These are phyloP conservation scores for Infundibulicybe gibba DNA, from an alignment of 768 basidiomycete genomes.

Conservation along the genomic window DNA sequence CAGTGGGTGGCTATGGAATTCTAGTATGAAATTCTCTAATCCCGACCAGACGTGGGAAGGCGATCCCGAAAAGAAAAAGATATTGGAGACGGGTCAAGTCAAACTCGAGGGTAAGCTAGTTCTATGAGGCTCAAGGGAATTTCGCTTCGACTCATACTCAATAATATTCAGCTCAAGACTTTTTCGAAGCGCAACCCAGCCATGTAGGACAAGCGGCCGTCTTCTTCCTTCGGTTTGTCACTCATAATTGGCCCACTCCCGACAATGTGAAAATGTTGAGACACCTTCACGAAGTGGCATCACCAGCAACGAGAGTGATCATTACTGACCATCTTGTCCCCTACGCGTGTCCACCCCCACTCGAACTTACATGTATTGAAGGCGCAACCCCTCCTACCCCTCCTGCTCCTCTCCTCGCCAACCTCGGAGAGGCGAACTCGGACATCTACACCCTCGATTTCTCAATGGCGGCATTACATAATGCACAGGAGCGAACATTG, in stretches of 20 bases:
- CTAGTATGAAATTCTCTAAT: neutral
- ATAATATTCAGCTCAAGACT: constrained; percentile 1
- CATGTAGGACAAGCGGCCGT: constrained; percentile 15
- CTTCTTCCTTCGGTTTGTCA: constrained; percentile 22
- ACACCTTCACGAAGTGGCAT: constrained; percentile 20
- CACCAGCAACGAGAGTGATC: constrained; percentile 18
- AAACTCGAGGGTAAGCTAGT: constrained; percentile 3
- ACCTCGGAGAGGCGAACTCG: constrained; percentile 12
- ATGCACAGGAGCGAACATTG: constrained; percentile 4
- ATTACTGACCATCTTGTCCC: constrained; percentile 15
- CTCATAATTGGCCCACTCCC: constrained; percentile 28
- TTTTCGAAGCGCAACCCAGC: too few species aligned
- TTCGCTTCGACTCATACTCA: neutral
- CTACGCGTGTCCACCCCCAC: constrained; percentile 3
- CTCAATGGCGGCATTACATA: constrained; percentile 5
- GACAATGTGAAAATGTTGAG: constrained; percentile 15
- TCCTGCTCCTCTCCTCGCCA: constrained; percentile 15
- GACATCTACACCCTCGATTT: constrained; percentile 4
- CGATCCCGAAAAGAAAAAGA: neutral
- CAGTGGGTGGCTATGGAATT: constrained; percentile 2
- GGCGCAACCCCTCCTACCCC: constrained; percentile 5
- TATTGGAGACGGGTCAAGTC: neutral
- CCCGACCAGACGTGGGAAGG: neutral
- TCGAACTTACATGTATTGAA: neutral
- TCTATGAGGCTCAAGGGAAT: neutral